A percentile compares a stretch with the other conserved stretches of the same genome.
phyloP scores from a whole-genome alignment of 805 yeast species.

The Jamesozyma spencerorum region DNA sequence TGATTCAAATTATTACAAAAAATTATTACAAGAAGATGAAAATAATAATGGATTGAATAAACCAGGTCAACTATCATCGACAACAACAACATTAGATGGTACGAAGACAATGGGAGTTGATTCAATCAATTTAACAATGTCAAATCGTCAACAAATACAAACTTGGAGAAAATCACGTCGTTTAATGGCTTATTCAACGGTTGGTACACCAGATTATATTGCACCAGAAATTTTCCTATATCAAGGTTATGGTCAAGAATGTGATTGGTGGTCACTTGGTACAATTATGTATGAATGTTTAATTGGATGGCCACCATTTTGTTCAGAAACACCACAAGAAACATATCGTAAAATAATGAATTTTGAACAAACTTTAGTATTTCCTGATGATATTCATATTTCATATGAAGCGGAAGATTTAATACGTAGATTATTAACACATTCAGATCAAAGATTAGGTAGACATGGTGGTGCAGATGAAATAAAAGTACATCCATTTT shows the following conservation, averaged over 20 bases:
- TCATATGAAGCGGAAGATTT: slow-evolving; percentile 85
- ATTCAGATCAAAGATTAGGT: slow-evolving; percentile 73
- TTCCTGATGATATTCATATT: slow-evolving; percentile 87
- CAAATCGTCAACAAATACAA: slow-evolving; percentile 89
- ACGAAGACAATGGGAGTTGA: slow-evolving; percentile 77
- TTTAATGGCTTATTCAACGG: slow-evolving; percentile 91
- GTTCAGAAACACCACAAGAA: slow-evolving; percentile 90
- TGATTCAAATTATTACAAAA: slow-evolving; percentile 77
- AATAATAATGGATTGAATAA: slow-evolving; percentile 26
- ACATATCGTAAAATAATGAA: slow-evolving; percentile 84
- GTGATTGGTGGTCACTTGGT: slow-evolving; percentile 97
- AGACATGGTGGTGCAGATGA: slow-evolving; percentile 88
- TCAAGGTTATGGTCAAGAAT: slow-evolving; percentile 93
- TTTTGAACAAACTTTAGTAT: slow-evolving; percentile 80
- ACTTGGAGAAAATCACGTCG: slow-evolving; percentile 92
- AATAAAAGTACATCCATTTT: slow-evolving; percentile 82
- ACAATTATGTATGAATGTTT: slow-evolving; percentile 95
- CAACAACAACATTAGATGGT: slow-evolving; percentile 10
- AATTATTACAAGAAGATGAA: slow-evolving; percentile 61
- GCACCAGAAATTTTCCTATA: slow-evolving; percentile 91
- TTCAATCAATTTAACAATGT: slow-evolving; percentile 90
- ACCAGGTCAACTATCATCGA: slow-evolving; percentile 26
- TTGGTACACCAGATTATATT: slow-evolving; percentile 92
- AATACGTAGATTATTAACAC: slow-evolving; percentile 65
- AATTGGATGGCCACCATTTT: slow-evolving; percentile 96